Evolutionary conservation across 1,284 basidiomycete species (phyloP).

Genomic region (Tausonia pullulans): DNA sequence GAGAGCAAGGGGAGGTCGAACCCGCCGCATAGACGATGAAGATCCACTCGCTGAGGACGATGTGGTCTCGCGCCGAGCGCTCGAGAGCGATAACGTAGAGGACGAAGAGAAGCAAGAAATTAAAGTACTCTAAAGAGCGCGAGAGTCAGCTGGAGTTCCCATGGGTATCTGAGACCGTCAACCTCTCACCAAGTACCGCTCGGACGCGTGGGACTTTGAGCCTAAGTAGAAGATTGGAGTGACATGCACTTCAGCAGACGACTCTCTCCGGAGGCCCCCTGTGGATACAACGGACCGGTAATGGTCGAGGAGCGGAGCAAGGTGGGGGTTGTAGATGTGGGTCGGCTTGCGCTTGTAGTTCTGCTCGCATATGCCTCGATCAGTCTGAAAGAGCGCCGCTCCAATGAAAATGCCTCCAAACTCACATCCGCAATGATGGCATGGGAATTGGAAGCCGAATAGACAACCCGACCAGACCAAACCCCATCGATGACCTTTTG

Average conservation of each 20-base stretch:
- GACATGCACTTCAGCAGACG: slow-evolving; percentile 26
- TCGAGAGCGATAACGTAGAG: slow-evolving; percentile 76
- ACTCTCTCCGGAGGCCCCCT: slow-evolving; percentile 32
- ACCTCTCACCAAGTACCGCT: slow-evolving; percentile 68
- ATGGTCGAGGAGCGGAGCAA: slow-evolving; percentile 82
- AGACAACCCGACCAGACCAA: slow-evolving; percentile 66
- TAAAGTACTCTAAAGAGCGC: slow-evolving; percentile 31
- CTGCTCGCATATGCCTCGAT: slow-evolving; percentile 34
- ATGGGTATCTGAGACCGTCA: slow-evolving; percentile 33
- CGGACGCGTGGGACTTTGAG: slow-evolving; percentile 87
- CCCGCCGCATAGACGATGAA: slow-evolving; percentile 77
- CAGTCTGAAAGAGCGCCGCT: background rate
- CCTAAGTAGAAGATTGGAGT: slow-evolving; percentile 25
- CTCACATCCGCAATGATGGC: slow-evolving; percentile 74
- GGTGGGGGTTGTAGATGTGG: slow-evolving; percentile 87
- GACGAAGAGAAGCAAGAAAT: slow-evolving; percentile 66
- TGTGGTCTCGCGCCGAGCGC: slow-evolving; percentile 45
- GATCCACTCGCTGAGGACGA: slow-evolving; percentile 54
- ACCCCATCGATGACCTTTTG: slow-evolving; percentile 51
- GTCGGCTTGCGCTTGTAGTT: slow-evolving; percentile 86
- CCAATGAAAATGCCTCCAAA: background rate
- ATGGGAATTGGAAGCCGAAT: slow-evolving; percentile 72
- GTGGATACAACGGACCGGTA: slow-evolving; percentile 38
- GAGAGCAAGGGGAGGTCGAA: slow-evolving; percentile 19
- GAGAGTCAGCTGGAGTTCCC: slow-evolving; percentile 21